phyloP scores from a whole-genome alignment of 2,329 filamentous ascomycete genomes.

The Pseudopyrenochaeta lycopersici region DNA sequence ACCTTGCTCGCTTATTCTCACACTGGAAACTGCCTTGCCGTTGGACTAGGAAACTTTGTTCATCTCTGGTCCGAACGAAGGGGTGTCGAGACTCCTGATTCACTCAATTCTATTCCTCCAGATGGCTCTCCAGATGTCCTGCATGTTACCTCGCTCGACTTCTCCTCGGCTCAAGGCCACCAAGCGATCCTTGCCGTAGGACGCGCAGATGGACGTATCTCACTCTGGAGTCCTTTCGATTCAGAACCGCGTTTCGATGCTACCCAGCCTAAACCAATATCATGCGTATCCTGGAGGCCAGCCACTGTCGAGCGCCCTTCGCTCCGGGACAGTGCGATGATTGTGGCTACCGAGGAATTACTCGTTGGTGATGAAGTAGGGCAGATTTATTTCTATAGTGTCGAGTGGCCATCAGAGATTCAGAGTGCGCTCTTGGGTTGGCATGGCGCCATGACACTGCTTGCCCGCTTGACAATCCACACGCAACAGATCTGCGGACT shows the following conservation, averaged over 20 bases:
- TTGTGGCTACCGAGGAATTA: slow-evolving; percentile 79
- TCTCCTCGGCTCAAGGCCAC: slow-evolving; percentile 80
- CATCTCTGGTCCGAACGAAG: slow-evolving; percentile 87
- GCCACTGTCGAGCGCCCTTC: slow-evolving; percentile 62
- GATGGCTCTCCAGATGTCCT: slow-evolving; percentile 28
- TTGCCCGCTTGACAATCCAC: slow-evolving; percentile 81
- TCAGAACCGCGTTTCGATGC: slow-evolving; percentile 76
- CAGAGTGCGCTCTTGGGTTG: slow-evolving; percentile 75
- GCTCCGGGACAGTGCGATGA: slow-evolving; percentile 56
- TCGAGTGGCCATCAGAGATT: slow-evolving; percentile 77
- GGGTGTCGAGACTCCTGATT: slow-evolving; percentile 69
- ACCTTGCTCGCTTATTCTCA: slow-evolving; percentile 86
- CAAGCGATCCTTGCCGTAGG: slow-evolving; percentile 87
- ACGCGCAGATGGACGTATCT: slow-evolving; percentile 77
- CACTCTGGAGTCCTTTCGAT: slow-evolving; percentile 80
- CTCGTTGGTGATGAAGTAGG: slow-evolving; percentile 86
- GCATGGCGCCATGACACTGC: slow-evolving; percentile 79
- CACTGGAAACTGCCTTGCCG: slow-evolving; percentile 78
- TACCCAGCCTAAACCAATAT: slow-evolving; percentile 74
- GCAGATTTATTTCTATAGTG: slow-evolving; percentile 83
- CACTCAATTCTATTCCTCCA: slow-evolving; percentile 61
- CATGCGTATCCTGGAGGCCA: slow-evolving; percentile 84
- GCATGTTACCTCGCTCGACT: slow-evolving; percentile 84
- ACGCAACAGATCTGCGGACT: slow-evolving; percentile 91
- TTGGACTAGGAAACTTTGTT: slow-evolving; percentile 80